Percentiles rank a stretch among this genome's conserved stretches.
phyloP scores from a whole-genome alignment of 2,329 filamentous ascomycete genomes.

The Ophiocordyceps camponoti-leonardi region DNA sequence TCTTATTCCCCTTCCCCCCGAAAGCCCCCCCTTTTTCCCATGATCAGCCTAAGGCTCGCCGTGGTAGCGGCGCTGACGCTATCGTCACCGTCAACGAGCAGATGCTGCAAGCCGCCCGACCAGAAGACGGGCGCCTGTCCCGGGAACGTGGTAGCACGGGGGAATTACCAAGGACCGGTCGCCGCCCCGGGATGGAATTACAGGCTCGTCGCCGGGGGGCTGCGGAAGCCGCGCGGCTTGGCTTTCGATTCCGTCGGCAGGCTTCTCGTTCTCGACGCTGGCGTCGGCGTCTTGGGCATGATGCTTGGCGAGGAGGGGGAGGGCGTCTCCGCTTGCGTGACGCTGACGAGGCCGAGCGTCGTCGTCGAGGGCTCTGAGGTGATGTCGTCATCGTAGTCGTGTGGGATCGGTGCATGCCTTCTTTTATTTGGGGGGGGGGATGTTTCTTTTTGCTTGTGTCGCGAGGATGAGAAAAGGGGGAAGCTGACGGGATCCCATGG shows the following conservation, averaged over 20 bases:
- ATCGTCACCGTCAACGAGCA: neutral
- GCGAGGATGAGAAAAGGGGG: neutral
- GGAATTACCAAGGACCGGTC: neutral
- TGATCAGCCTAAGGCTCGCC: neutral
- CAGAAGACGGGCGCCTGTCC: neutral
- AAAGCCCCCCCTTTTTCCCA: neutral
- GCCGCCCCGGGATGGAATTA: neutral
- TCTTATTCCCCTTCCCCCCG: too few relatives aligned
- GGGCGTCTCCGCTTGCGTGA: neutral
- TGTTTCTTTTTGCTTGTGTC: too few relatives aligned
- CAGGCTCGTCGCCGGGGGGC: neutral
- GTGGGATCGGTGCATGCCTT: too few relatives aligned
- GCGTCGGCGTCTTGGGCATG: conserved; percentile 22
- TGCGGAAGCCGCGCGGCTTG: conserved; percentile 16
- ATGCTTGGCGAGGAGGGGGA: conserved; percentile 8
- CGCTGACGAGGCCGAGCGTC: neutral
- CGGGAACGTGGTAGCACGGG: neutral
- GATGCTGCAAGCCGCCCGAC: neutral
- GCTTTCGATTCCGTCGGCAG: conserved; percentile 26
- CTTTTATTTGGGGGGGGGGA: too few relatives aligned
- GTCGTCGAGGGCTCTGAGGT: neutral
- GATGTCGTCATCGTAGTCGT: too few relatives aligned
- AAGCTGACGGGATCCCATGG: neutral
- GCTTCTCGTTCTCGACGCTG: conserved; percentile 18
- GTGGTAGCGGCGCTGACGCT: neutral